Base-by-base conservation (phyloP, 2,329 filamentous ascomycete species). In the Cladosporium sp. region DNA sequence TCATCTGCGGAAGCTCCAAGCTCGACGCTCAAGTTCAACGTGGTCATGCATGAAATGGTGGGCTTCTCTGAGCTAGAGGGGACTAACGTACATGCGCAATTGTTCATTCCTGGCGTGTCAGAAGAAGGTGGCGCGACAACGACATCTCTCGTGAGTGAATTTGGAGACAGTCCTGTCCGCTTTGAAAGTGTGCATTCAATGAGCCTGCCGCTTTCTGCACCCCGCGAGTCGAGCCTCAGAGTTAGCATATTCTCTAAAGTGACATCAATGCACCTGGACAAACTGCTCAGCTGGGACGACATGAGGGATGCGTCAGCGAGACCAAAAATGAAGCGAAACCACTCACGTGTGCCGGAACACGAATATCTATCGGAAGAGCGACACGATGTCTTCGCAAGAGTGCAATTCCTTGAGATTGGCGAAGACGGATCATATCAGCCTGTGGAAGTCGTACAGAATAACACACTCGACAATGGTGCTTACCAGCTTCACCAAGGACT, bases 121-220 rank as follows among this genome's bases (percentile, higher is more conserved):
- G 93, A 95, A 68, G 91, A 94, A 75, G 92, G 82, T 56, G 93
- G 94, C 10, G 92, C 94, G 53, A 97, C 95, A 0, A 97, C 94
- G 1, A 98, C 94, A 0, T 92, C 96, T 72, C 94, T 97, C 86
- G 93, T 97, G 69, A 89, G 86, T 68, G 92, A 92, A 64, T 99
- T 99, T 73, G 93, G 98, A 72, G 95, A 99, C 77, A 90, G 91
- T 0, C 88, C 93, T 0, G 89, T 99, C 64, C 89, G 91, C 4
- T 99, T 99, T 71, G 94, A 98, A 79, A 99, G 95, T 78, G 93
- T 98, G 58, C 95, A 99, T 81, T 97, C 92, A 77, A 97, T 99
- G 92, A 97, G 92, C 76, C 84, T 99, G 62, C 91, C 93, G 4
- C 83, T 96, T 39, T 90, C 89, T 51, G 91, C 89, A 56, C 87